These are phyloP conservation scores for Dothistroma pini DNA, from an alignment of 2,329 filamentous ascomycete genomes.

Conservation along the genomic window DNA sequence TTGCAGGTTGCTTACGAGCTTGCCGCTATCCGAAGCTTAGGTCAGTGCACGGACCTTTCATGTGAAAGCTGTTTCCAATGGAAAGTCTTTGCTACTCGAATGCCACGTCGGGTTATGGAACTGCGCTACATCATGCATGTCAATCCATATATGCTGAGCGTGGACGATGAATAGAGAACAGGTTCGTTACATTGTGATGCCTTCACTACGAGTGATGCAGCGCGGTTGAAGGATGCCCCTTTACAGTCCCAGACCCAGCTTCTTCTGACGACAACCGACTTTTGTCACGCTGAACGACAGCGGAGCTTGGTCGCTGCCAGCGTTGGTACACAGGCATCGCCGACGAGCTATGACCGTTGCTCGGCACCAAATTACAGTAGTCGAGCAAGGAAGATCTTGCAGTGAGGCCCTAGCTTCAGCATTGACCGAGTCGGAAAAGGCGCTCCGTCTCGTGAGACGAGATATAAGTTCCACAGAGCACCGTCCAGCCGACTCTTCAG, in stretches of 20 bases:
- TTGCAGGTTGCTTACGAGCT: neutral
- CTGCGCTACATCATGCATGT: no score
- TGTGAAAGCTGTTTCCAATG: neutral
- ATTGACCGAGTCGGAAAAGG: neutral
- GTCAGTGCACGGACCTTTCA: neutral
- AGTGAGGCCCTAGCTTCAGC: neutral
- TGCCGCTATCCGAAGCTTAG: neutral
- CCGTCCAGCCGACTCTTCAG: neutral
- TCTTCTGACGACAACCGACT: no score
- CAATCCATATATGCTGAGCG: no score
- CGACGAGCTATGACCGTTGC: no score
- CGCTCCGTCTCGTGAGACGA: neutral
- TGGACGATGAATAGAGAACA: no score
- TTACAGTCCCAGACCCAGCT: no score
- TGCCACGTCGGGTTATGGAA: neutral
- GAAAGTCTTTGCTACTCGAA: neutral
- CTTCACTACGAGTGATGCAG: no score
- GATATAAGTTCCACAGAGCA: neutral
- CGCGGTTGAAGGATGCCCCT: no score
- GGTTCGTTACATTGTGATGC: no score
- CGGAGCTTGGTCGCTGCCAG: no score
- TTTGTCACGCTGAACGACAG: no score
- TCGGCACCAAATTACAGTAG: neutral
- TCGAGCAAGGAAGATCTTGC: neutral
- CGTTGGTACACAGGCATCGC: no score